A percentile compares a stretch with the other conserved stretches of the same genome.
These are phyloP conservation scores for Dactylellina drechsleri DNA, from an alignment of 2,329 filamentous ascomycete species.

Conservation along the genomic window DNA sequence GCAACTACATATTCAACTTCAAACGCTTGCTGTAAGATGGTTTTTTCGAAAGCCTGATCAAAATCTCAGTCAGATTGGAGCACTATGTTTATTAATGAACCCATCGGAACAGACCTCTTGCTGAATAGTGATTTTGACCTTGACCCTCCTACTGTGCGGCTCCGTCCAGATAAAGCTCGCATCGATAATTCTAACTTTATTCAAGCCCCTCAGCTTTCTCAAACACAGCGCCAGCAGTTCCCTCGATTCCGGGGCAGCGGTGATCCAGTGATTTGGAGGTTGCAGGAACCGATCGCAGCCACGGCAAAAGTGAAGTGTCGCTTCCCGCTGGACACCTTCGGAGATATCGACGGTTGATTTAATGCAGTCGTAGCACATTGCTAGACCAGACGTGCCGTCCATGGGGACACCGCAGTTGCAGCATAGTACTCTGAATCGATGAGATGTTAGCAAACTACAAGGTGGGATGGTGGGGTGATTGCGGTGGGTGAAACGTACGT, in stretches of 20 bases:
- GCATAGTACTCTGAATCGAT: constrained; percentile 79
- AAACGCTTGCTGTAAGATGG: constrained; percentile 88
- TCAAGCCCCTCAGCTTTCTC: constrained; percentile 83
- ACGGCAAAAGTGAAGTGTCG: constrained; percentile 86
- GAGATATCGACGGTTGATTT: constrained; percentile 95
- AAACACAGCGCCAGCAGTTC: constrained; percentile 93
- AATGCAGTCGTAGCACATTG: constrained; percentile 94
- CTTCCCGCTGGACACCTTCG: constrained; percentile 88
- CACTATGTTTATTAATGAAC: background rate
- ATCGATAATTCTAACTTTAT: constrained; percentile 93
- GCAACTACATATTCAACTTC: constrained; percentile 93
- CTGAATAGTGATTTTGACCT: constrained; percentile 95
- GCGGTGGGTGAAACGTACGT: constrained; percentile 65
- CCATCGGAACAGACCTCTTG: constrained; percentile 60
- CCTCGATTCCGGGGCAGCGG: constrained; percentile 84
- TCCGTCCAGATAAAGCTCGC: constrained; percentile 98
- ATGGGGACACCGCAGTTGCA: constrained; percentile 97
- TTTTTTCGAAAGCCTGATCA: constrained; percentile 70
- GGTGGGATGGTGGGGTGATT: constrained; percentile 34
- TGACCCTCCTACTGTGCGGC: constrained; percentile 89
- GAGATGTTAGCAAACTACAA: constrained; percentile 43
- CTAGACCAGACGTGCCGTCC: constrained; percentile 83
- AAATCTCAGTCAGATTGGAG: background rate
- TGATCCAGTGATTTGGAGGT: constrained; percentile 85
- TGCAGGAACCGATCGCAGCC: constrained; percentile 95